These are phyloP conservation scores for Dysphania ambrosioides DNA, from an alignment of 148 eudicot genomes.

Conservation along the genomic window DNA sequence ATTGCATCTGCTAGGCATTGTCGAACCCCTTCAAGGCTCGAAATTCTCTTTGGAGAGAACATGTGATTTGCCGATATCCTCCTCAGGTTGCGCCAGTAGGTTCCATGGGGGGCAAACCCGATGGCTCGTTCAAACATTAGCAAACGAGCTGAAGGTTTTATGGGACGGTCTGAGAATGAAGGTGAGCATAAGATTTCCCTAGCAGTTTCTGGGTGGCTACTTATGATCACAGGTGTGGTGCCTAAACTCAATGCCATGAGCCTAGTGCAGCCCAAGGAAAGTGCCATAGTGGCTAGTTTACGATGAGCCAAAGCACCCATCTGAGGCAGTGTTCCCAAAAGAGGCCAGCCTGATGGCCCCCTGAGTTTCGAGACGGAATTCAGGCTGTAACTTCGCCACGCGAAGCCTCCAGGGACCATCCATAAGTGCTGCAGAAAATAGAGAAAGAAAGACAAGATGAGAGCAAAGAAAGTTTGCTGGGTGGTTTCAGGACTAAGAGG, in stretches of 20 bases:
- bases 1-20: constrained; percentile 43
- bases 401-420: constrained; percentile 68
- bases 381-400: constrained; percentile 51
- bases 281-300: constrained; percentile 53
- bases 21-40: constrained; percentile 44
- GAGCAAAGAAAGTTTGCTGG: constrained; percentile 33
- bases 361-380: constrained; percentile 28
- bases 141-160: constrained; percentile 53
- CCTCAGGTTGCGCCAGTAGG: constrained; percentile 62
- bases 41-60: constrained; percentile 68
- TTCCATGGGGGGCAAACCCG: constrained; percentile 66
- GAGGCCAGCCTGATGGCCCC: constrained; percentile 68
- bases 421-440: constrained; percentile 45
- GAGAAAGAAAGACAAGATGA: constrained; percentile 31
- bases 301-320: constrained; percentile 61
- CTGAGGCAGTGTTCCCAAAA: constrained; percentile 55
- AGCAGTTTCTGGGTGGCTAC: constrained; percentile 70
- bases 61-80: constrained; percentile 48
- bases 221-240: constrained; percentile 48
- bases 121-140: constrained; percentile 81
- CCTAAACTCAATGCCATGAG: constrained; percentile 79
- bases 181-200: constrained; percentile 55
- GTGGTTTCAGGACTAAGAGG: no score
- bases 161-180: constrained; percentile 66
- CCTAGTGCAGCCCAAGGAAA: constrained; percentile 40